These are phyloP conservation scores for Coix lacrymajobi DNA, from an alignment of 176 grass and related monocot genomes.

Conservation along the genomic window DNA sequence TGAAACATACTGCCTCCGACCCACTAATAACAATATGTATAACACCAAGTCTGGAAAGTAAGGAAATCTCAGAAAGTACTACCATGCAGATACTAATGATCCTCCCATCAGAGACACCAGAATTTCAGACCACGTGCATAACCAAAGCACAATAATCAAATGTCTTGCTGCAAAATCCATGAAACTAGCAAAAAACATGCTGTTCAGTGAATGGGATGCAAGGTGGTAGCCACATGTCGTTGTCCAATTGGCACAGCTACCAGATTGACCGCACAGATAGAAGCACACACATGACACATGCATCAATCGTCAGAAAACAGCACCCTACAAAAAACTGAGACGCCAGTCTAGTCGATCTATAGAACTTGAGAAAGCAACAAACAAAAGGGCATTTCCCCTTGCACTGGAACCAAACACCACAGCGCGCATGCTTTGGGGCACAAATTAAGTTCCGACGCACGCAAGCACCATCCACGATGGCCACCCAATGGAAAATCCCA, in stretches of 20 bases:
- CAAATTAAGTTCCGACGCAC: neutral
- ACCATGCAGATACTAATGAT: neutral
- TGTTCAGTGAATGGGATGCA: no score
- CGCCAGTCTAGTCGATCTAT: neutral
- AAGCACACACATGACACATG: neutral
- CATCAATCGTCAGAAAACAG: slow-evolving; percentile 8
- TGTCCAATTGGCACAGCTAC: neutral
- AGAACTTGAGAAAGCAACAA: neutral
- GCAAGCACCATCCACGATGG: neutral
- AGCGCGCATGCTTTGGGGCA: neutral
- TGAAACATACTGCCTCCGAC: neutral
- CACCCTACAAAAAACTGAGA: neutral
- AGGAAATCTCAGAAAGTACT: neutral
- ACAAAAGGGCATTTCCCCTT: neutral
- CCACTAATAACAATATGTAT: neutral
- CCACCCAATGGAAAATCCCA: neutral
- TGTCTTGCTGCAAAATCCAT: neutral
- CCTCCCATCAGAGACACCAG: neutral
- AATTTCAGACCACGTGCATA: neutral
- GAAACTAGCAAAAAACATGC: neutral
- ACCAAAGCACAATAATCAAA: neutral
- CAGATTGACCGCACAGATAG: neutral
- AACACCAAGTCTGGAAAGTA: neutral
- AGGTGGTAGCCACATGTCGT: no score
- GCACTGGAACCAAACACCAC: neutral